These are phyloP conservation scores for Tothia fuscella DNA, from an alignment of 2,329 filamentous ascomycete genomes.

Conservation along the genomic window DNA sequence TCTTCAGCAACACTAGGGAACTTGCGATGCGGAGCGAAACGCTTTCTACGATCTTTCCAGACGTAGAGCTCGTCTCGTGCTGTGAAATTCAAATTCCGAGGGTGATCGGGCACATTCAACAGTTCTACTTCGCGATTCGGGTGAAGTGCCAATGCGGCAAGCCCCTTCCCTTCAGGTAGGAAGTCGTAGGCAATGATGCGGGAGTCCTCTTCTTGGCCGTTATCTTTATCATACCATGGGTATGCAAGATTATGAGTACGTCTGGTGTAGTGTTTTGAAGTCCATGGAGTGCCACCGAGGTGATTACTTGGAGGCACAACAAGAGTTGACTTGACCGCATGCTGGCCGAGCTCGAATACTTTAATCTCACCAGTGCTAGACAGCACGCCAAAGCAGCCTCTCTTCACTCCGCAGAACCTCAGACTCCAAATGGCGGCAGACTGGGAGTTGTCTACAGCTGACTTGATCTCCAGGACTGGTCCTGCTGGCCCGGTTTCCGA, in stretches of 20 bases:
- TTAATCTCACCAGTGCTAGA: conserved; percentile 49
- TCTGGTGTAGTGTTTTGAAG: conserved; percentile 32
- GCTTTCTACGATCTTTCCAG: conserved; percentile 1
- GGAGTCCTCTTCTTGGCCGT: conserved; percentile 32
- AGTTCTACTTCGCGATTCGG: conserved; percentile 40
- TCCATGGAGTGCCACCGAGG: conserved; percentile 26
- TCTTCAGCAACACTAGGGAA: conserved; percentile 16
- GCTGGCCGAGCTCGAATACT: conserved; percentile 41
- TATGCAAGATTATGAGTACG: conserved; percentile 29
- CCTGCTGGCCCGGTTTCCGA: conserved; percentile 44
- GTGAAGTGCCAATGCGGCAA: conserved; percentile 41
- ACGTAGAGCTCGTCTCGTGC: conserved; percentile 29
- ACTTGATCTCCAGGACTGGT: conserved; percentile 45
- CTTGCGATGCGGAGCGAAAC: conserved; percentile 15
- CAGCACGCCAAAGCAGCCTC: conserved; percentile 46
- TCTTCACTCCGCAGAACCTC: conserved; percentile 46
- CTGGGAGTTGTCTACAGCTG: conserved; percentile 37
- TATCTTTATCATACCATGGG: conserved; percentile 34
- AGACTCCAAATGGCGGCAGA: conserved; percentile 49
- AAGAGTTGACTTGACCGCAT: conserved; percentile 17
- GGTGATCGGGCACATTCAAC: conserved; percentile 33
- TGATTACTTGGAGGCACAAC: conserved; percentile 10
- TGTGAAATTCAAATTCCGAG: conserved; percentile 30
- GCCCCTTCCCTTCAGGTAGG: conserved; percentile 34
- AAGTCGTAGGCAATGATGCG: conserved; percentile 51